Evolutionary conservation across 257 asterid species (phyloP), one percentile per base, ranked within the genome.

Genomic region (Apocynum venetum): DNA sequence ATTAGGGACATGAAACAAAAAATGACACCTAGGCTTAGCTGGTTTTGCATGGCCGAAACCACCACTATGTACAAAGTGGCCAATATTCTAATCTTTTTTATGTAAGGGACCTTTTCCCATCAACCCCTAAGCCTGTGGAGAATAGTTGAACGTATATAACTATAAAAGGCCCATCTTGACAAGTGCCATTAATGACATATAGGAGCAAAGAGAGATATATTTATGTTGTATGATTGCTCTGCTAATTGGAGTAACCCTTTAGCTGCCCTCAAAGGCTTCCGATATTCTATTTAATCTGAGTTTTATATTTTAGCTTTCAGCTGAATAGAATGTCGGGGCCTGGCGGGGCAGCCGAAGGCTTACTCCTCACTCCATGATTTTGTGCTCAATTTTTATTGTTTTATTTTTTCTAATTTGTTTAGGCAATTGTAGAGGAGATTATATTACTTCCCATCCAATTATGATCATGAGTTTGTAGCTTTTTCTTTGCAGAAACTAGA

Each of bases 261-360:
- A 49, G 67, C 70, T n/a, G 48, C 72, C 73, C 83, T 76, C 65
- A 75, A 48, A 78, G 57, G 78, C 76, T 59, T 75, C 76, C 80
- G 64, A 41, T 80, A 65, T 64, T 40, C 57, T 61, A 52, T 51
- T 76, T 49, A 6, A 25, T 40, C 51, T 14, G 43, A 60, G 66
- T 60, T 60, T 51, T 72, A 38, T 17, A 17, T 1, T 36, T 3
- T 41, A 47, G 49, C 75, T 72, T 15, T 55, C n/a, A 4, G 41
- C 3, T 52, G 60, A 56, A 56, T 53, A 52, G 61, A 36, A 72
- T 52, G 40, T 12, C 1, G 76, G 64, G 0, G 11, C 76, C 66
- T 9, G 76, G 3, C 36, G 49, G 76, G 66, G 66, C 66, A 17
- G n/a, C 52, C 43, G 67, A 73, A 73, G 52, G 19, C 76, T 73